Evolutionary conservation across 441 rosid genomes (phyloP).

Genomic region (Pelargonium myrrhifolium): DNA sequence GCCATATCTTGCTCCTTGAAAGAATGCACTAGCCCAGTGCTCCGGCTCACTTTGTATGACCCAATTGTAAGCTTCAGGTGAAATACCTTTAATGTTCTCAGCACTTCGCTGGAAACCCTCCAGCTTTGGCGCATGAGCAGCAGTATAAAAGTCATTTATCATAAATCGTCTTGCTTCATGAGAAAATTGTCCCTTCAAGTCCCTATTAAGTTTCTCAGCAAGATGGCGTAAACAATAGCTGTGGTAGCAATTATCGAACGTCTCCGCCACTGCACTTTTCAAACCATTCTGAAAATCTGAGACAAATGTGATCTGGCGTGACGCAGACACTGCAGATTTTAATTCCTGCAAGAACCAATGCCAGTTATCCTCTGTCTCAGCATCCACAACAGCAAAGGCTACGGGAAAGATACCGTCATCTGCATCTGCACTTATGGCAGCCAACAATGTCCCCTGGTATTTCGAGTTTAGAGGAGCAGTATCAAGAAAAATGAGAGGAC

Average conservation of each 20-base stretch:
- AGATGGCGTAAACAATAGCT: constrained; percentile 61
- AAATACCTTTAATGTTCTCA: constrained; percentile 53
- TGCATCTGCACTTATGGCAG: constrained; percentile 60
- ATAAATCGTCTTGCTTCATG: constrained; percentile 62
- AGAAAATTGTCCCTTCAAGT: constrained; percentile 56
- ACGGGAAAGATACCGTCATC: constrained; percentile 65
- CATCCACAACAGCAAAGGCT: constrained; percentile 63
- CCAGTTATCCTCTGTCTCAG: constrained; percentile 66
- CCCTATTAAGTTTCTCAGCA: constrained; percentile 49
- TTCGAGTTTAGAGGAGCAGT: constrained; percentile 47
- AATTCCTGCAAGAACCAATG: constrained; percentile 56
- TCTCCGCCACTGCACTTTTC: constrained; percentile 42
- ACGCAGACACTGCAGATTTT: constrained; percentile 36
- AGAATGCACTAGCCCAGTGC: constrained; percentile 68
- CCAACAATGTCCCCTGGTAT: constrained; percentile 51
- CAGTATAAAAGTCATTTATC: constrained; percentile 54
- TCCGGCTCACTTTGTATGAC: constrained; percentile 60
- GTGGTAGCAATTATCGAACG: constrained; percentile 43
- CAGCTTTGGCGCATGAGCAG: constrained; percentile 43
- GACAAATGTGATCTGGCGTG: constrained; percentile 50
- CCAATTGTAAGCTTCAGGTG: constrained; percentile 63
- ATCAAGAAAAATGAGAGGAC: constrained; percentile 65
- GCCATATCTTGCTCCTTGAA: constrained; percentile 57
- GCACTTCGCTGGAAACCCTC: constrained; percentile 43
- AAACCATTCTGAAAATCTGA: constrained; percentile 59